phyloP scores from a whole-genome alignment of 345 rosid species.

The Theobroma cacao region DNA sequence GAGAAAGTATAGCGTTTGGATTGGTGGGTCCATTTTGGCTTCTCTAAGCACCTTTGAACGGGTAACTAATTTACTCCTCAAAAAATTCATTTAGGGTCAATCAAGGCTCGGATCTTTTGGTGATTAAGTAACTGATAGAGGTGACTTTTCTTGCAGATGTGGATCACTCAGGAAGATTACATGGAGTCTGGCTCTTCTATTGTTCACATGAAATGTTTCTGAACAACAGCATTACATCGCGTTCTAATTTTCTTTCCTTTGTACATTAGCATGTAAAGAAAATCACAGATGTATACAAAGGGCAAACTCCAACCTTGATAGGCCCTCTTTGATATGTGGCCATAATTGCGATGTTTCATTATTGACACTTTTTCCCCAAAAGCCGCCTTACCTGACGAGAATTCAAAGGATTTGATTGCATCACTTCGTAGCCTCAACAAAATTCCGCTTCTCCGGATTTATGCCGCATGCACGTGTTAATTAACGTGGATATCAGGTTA shows the following conservation, averaged over 20 bases:
- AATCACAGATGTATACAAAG: background rate
- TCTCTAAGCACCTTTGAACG: constrained; percentile 48
- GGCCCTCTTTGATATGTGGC: no score
- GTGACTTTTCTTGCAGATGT: background rate
- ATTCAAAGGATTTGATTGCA: no score
- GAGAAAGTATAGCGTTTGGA: constrained; percentile 55
- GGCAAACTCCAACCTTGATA: no score
- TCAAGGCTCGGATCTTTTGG: background rate
- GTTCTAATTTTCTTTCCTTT: background rate
- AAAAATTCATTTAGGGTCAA: background rate
- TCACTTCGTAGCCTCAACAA: no score
- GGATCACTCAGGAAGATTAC: constrained; percentile 7
- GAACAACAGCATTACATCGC: background rate
- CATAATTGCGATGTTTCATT: no score
- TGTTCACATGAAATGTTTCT: constrained; percentile 1
- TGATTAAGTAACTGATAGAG: background rate
- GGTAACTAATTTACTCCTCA: background rate
- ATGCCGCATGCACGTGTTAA: no score
- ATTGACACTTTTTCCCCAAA: no score
- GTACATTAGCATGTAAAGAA: no score
- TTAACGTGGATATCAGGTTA: no score
- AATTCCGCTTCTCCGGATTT: no score
- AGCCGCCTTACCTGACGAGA: no score
- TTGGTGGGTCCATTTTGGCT: constrained; percentile 56
- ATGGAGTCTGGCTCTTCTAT: constrained; percentile 1